Evolutionary conservation across 2,329 filamentous ascomycete genomes (phyloP), one percentile per base, ranked within the genome.

Genomic region (Trichothecium roseum): DNA sequence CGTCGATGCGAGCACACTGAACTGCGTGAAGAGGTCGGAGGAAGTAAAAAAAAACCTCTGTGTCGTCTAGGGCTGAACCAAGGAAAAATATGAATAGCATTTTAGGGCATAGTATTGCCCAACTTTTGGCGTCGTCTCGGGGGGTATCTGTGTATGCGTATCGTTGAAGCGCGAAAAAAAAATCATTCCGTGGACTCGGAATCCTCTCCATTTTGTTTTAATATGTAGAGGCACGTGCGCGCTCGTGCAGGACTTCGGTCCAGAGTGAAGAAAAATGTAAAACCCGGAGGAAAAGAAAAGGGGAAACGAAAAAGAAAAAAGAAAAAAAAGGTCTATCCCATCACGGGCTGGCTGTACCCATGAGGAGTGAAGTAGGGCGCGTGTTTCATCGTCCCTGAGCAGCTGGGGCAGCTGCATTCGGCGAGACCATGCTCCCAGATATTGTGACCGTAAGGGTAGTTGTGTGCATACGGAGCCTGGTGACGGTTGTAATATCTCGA

Each of bases 341-440:
- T 65, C 13, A 76, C 72, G 12, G 72, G 56, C 48, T 75, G 72
- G 18, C 66, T 62, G 37, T 72, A 75, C 29, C 52, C 55, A 36
- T 69, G 64, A 16, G 60, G 48, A 33, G 59, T 53, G 40, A 74
- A 69, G 50, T 73, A 74, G 1, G 60, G 50, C 4, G 55, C 48
- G 10, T 64, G 57, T 52, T 72, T 71, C 45, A 63, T 55, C 8
- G 62, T 53, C 14, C 63, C 55, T 20, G 58, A 49, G 45, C 70
- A 74, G 40, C 55, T 58, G 20, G 54, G 43, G 41, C 69, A 75
- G 38, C 54, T 62, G 54, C 69, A 74, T 38, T 72, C 71, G 6
- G 60, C 57, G 18, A 62, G 46, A 30, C 55, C 62, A 12, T 67
- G 60, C 40, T 75, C 71, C 72, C 72, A 76, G 18, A 62, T 58